Conservation (phyloP, 2,329 filamentous ascomycete species). For the Catunica adiposa region DNA sequence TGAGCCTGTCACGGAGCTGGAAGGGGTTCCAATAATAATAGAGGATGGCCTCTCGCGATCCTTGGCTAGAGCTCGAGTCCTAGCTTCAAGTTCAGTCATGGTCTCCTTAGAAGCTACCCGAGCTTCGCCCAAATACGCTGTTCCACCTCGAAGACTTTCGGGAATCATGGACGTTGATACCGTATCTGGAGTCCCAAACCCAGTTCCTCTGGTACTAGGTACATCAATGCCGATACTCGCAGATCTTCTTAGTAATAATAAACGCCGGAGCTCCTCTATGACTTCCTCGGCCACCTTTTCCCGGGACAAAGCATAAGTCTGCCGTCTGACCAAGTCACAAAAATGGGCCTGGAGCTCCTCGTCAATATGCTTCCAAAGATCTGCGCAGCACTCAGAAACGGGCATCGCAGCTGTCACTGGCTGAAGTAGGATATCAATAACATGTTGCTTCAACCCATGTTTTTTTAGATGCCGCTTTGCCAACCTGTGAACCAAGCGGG, state of each 20-base stretch:
- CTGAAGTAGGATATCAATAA: slow-evolving; percentile 8
- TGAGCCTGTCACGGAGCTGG: not conserved
- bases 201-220: not conserved
- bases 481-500: slow-evolving; percentile 27
- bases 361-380: slow-evolving; percentile 30
- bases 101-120: slow-evolving; percentile 11
- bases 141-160: slow-evolving; percentile 1
- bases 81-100: slow-evolving; percentile 12
- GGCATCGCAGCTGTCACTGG: slow-evolving; percentile 17
- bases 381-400: slow-evolving; percentile 31
- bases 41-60: slow-evolving; percentile 3
- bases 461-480: slow-evolving; percentile 31
- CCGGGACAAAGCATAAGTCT: slow-evolving; percentile 24
- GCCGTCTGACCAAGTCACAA: slow-evolving; percentile 31
- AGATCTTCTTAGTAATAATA: slow-evolving; percentile 6
- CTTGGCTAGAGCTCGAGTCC: slow-evolving; percentile 9
- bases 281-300: slow-evolving; percentile 32
- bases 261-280: slow-evolving; percentile 20
- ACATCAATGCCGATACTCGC: not conserved
- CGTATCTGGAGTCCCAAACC: not conserved
- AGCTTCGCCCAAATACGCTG: slow-evolving; percentile 8
- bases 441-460: slow-evolving; percentile 20
- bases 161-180: slow-evolving; percentile 7
- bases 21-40: not conserved
- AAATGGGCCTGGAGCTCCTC: slow-evolving; percentile 33